Evolutionary conservation across 805 yeast genomes (phyloP).

Genomic region (Nakazawaea laoshanensis): DNA sequence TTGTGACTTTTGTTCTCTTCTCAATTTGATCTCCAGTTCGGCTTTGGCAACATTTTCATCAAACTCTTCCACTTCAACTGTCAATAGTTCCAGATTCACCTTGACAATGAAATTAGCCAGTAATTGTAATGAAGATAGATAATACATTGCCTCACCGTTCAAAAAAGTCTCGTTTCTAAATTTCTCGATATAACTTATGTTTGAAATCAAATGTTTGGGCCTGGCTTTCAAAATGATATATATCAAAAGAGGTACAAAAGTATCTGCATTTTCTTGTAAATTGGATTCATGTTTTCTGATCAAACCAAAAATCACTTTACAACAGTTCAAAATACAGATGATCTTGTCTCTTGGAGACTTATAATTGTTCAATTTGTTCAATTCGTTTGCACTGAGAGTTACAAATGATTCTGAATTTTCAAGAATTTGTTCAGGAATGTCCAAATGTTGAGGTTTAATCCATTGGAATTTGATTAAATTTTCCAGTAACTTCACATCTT

Average conservation of each 20-base stretch:
- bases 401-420: constrained; percentile 45
- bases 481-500: constrained; percentile 55
- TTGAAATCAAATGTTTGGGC: constrained; percentile 61
- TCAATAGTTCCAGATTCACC: constrained; percentile 46
- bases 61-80: constrained; percentile 53
- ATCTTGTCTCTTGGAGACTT: constrained; percentile 93
- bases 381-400: constrained; percentile 62
- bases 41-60: constrained; percentile 2
- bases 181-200: constrained; percentile 76
- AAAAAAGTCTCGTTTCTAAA: constrained; percentile 70
- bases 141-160: constrained; percentile 86
- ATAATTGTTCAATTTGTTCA: constrained; percentile 70
- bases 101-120: constrained; percentile 75
- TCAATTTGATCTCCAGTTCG: constrained; percentile 34
- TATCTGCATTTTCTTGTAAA: constrained; percentile 83
- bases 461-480: constrained; percentile 31
- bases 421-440: constrained; percentile 47
- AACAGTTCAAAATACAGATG: constrained; percentile 83
- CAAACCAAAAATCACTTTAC: constrained; percentile 86
- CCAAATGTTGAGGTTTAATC: constrained; percentile 70
- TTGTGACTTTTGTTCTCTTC: constrained; percentile 27
- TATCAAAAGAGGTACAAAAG: constrained; percentile 83
- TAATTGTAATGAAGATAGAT: constrained; percentile 82
- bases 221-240: constrained; percentile 67
- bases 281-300: constrained; percentile 47